Conservation (phyloP, 495 filamentous ascomycete genomes). For the Evernia prunastri region DNA sequence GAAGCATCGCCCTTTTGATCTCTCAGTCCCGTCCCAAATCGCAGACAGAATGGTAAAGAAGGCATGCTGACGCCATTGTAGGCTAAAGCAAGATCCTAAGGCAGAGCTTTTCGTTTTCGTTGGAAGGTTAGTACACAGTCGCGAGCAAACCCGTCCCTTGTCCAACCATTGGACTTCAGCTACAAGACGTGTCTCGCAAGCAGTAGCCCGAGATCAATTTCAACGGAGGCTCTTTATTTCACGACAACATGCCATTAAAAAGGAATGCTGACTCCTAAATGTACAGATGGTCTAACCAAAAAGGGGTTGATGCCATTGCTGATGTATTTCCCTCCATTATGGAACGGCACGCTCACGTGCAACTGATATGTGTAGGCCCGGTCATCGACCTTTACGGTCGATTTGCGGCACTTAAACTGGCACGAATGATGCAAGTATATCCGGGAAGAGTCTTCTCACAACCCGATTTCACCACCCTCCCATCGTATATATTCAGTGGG, state of each 20-base stretch:
- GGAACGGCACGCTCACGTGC: constrained; percentile 57
- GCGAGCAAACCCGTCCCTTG: too few relatives aligned
- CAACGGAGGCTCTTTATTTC: too few relatives aligned
- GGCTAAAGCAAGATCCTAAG: constrained; percentile 42
- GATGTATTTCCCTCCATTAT: constrained; percentile 68
- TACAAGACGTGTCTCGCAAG: background rate
- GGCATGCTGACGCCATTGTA: too few relatives aligned
- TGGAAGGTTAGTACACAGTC: constrained; percentile 42
- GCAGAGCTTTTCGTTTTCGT: constrained; percentile 75
- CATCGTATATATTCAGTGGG: constrained; percentile 71
- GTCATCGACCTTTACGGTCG: constrained; percentile 74
- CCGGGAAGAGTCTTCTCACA: constrained; percentile 67
- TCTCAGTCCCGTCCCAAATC: too few relatives aligned
- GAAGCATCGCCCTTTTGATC: too few relatives aligned
- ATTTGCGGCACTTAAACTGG: constrained; percentile 68
- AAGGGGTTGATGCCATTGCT: constrained; percentile 71
- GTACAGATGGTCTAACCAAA: constrained; percentile 69
- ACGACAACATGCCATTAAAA: too few relatives aligned
- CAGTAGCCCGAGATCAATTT: too few relatives aligned
- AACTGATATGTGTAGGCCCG: constrained; percentile 65
- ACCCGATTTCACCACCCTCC: constrained; percentile 68
- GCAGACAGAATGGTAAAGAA: too few relatives aligned
- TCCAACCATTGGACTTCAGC: too few relatives aligned
- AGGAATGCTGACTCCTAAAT: background rate
- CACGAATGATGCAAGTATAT: constrained; percentile 64